These are phyloP conservation scores for Cyclotella cryptica DNA, from an alignment of 108 stramenopile genomes.

Conservation along the genomic window DNA sequence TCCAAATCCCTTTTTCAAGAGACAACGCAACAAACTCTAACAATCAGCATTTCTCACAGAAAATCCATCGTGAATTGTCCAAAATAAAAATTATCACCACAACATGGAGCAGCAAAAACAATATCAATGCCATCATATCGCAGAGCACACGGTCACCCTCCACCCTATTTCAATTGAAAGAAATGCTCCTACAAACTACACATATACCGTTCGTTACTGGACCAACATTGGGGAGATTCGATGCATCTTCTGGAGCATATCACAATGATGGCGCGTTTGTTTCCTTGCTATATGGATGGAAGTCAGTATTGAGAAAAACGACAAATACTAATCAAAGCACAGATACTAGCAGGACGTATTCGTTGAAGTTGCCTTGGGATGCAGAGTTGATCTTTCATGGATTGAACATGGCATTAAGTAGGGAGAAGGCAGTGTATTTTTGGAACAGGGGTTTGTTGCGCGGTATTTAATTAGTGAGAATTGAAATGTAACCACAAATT, in stretches of 20 bases:
- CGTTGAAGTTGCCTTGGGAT: constrained; percentile 40
- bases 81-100: constrained; percentile 51
- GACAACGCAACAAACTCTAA: neutral
- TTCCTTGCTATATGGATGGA: neutral
- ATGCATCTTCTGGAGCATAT: constrained; percentile 13
- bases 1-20: neutral
- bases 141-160: constrained; percentile 39
- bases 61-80: constrained; percentile 11
- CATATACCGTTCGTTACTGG: constrained; percentile 62
- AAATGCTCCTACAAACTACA: constrained; percentile 57
- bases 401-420: constrained; percentile 29
- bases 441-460: constrained; percentile 40
- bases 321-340: neutral
- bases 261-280: constrained; percentile 55
- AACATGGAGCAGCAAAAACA: constrained; percentile 22
- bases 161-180: constrained; percentile 29
- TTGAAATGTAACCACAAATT: too few species aligned
- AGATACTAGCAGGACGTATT: constrained; percentile 3
- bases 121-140: neutral
- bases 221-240: constrained; percentile 26
- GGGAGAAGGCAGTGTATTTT: constrained; percentile 29
- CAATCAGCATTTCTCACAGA: neutral
- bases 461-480: neutral
- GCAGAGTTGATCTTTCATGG: constrained; percentile 35
- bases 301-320: neutral